Evolutionary conservation across 2,329 filamentous ascomycete genomes (phyloP).

Genomic region (Fusarium buharicum): DNA sequence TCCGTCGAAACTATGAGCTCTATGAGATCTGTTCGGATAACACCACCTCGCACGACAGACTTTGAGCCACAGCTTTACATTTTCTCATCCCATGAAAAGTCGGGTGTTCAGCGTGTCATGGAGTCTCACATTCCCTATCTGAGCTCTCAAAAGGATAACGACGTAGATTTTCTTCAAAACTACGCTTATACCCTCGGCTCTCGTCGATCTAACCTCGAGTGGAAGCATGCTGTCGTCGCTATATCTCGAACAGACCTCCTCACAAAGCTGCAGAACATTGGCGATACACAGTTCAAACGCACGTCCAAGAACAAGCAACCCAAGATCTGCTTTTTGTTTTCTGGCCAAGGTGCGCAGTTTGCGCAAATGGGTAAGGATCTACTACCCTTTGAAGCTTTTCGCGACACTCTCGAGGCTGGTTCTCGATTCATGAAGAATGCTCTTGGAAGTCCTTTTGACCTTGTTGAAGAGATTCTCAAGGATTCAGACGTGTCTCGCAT

Average conservation of each 20-base stretch:
- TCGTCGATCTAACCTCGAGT: constrained; percentile 58
- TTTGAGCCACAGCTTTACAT: constrained; percentile 53
- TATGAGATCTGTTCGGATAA: not conserved
- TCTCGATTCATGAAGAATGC: constrained; percentile 45
- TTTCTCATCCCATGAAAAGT: constrained; percentile 58
- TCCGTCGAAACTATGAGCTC: constrained; percentile 35
- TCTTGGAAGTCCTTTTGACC: constrained; percentile 49
- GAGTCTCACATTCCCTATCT: constrained; percentile 51
- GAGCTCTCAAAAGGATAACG: constrained; percentile 14
- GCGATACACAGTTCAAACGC: constrained; percentile 37
- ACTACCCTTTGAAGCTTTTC: constrained; percentile 56
- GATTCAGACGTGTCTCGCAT: constrained; percentile 44
- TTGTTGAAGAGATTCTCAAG: constrained; percentile 52
- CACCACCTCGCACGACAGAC: not conserved
- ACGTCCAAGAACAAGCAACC: constrained; percentile 43
- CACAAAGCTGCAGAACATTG: constrained; percentile 40
- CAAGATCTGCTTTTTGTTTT: constrained; percentile 56
- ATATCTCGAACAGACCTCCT: constrained; percentile 49
- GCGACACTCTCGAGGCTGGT: constrained; percentile 51
- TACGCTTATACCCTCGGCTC: constrained; percentile 60
- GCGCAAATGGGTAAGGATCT: constrained; percentile 56
- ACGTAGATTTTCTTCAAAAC: constrained; percentile 48
- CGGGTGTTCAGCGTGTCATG: constrained; percentile 52
- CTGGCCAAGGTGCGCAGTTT: constrained; percentile 58
- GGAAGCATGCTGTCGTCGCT: constrained; percentile 55